A percentile compares a stretch with the other conserved stretches of the same genome.
Evolutionary conservation across 257 asterid species (phyloP).

Genomic region (Scutellaria minor): DNA sequence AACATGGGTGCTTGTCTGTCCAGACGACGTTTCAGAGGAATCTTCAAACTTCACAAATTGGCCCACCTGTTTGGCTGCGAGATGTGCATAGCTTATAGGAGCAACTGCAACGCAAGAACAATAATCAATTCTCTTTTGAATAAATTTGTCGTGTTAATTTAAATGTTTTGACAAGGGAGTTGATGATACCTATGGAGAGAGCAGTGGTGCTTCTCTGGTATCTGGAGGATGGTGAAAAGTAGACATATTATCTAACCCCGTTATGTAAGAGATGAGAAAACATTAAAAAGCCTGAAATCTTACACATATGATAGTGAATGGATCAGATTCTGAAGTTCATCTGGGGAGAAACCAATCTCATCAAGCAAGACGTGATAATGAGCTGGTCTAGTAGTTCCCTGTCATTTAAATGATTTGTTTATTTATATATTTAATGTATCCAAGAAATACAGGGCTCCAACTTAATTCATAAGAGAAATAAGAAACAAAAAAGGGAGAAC

Average conservation of each 20-base stretch:
- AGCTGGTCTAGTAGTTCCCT: constrained; percentile 94
- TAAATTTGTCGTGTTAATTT: background rate
- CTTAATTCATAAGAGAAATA: background rate
- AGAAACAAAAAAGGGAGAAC: background rate
- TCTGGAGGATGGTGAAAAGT: constrained; percentile 47
- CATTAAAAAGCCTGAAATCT: constrained; percentile 38
- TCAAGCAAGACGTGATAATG: constrained; percentile 90
- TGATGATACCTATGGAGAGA: constrained; percentile 65
- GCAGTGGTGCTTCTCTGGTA: constrained; percentile 89
- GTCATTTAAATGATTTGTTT: constrained; percentile 25
- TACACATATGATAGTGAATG: constrained; percentile 90
- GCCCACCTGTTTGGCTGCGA: constrained; percentile 83
- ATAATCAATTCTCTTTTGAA: background rate
- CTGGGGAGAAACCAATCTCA: constrained; percentile 96
- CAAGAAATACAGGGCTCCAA: background rate
- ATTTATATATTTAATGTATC: background rate
- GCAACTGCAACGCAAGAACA: constrained; percentile 61
- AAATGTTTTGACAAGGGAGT: constrained; percentile 27
- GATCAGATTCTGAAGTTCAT: constrained; percentile 75
- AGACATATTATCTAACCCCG: constrained; percentile 4
- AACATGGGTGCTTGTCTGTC: constrained; percentile 39
- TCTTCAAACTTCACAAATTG: constrained; percentile 80
- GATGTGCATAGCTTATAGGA: constrained; percentile 90
- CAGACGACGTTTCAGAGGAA: constrained; percentile 63
- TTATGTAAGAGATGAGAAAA: constrained; percentile 10